phyloP scores from a whole-genome alignment of 1,284 basidiomycete species.

The Paramarasmius palmivorus region DNA sequence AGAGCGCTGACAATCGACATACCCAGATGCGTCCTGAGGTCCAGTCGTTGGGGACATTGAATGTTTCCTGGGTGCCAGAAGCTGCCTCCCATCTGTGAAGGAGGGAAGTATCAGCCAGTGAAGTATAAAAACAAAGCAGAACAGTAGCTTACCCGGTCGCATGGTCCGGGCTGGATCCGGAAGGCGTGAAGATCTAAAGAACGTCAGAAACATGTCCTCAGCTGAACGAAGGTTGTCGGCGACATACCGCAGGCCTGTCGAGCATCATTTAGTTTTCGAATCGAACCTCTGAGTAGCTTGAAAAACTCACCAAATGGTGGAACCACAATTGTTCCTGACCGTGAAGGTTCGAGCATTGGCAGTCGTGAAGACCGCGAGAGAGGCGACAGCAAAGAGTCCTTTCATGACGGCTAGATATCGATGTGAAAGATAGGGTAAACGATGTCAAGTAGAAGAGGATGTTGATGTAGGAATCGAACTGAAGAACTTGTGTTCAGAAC shows the following conservation, averaged over 20 bases:
- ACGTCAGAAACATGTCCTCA: not conserved
- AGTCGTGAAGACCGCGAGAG: too few species aligned
- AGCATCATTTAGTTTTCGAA: not conserved
- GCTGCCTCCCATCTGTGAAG: constrained; percentile 43
- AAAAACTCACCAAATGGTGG: constrained; percentile 10
- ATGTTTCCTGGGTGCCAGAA: constrained; percentile 34
- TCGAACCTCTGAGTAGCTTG: not conserved
- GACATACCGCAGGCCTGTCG: constrained; percentile 1
- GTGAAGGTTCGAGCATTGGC: constrained; percentile 14
- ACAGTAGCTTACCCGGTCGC: constrained; percentile 17
- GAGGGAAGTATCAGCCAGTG: not conserved
- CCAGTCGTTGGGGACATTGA: constrained; percentile 50
- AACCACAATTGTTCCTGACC: constrained; percentile 16
- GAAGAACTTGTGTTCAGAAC: too few species aligned
- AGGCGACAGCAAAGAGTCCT: too few species aligned
- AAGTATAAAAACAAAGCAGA: constrained; percentile 9
- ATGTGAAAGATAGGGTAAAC: too few species aligned
- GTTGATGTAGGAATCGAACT: too few species aligned
- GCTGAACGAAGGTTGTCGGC: not conserved
- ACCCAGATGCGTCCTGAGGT: constrained; percentile 51
- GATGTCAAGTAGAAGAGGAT: too few species aligned
- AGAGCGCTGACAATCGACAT: constrained; percentile 9
- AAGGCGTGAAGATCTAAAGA: constrained; percentile 21
- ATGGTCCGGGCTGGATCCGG: constrained; percentile 13
- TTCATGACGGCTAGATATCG: too few species aligned